Percentiles rank a stretch among this genome's conserved stretches.
These are phyloP conservation scores for Aspergillus saccharolyticus DNA, from an alignment of 495 filamentous ascomycete species.

Conservation along the genomic window DNA sequence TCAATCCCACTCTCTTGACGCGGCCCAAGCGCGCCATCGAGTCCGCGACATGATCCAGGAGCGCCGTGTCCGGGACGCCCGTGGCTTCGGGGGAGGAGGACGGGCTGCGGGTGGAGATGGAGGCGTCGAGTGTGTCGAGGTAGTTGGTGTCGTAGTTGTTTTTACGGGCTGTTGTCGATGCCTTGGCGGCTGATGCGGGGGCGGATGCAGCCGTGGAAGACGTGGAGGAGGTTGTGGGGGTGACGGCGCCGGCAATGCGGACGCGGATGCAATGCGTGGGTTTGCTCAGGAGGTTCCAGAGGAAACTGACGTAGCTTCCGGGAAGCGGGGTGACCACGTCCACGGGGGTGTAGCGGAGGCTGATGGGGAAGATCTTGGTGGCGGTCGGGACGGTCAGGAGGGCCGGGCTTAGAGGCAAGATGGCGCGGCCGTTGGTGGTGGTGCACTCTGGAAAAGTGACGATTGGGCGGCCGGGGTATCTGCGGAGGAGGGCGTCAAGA, in stretches of 20 bases:
- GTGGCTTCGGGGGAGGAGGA: neutral
- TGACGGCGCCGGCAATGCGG: conserved; percentile 57
- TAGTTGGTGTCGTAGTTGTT: conserved; percentile 46
- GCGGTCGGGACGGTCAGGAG: conserved; percentile 59
- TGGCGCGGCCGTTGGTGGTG: conserved; percentile 89
- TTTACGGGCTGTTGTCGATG: conserved; percentile 12
- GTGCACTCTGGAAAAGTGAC: conserved; percentile 89
- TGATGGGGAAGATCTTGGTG: conserved; percentile 81
- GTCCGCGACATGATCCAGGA: conserved; percentile 74
- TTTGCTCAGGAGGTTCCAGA: conserved; percentile 80
- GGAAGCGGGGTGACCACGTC: conserved; percentile 92
- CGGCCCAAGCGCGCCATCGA: conserved; percentile 82
- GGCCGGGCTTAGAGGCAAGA: conserved; percentile 72
- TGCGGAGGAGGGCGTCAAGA: conserved; percentile 54
- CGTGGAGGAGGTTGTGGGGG: neutral
- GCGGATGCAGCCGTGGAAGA: too few relatives aligned
- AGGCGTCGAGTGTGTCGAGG: conserved; percentile 38
- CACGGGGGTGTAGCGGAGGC: conserved; percentile 75
- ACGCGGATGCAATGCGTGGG: conserved; percentile 88
- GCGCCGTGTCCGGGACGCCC: conserved; percentile 45
- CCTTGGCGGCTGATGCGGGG: neutral
- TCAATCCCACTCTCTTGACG: conserved; percentile 85
- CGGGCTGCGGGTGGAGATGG: neutral
- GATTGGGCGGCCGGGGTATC: conserved; percentile 68
- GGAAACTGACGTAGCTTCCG: conserved; percentile 56